Base-by-base conservation (phyloP, 106 monocot species). In the Amphibolis antarctica region DNA sequence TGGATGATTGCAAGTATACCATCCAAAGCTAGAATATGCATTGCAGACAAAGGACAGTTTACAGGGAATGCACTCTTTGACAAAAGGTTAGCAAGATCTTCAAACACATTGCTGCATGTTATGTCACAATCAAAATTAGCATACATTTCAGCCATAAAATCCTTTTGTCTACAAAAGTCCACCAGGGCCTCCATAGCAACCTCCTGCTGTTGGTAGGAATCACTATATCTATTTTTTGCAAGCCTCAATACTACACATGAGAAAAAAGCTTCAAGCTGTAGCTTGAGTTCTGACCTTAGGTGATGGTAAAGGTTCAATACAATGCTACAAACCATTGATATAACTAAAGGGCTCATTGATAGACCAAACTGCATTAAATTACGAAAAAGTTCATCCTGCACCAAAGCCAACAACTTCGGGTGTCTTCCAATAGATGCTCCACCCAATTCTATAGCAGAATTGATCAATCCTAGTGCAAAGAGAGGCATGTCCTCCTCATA, bases 241-340 rank as follows among this genome's bases (percentile, higher is more conserved):
- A 93, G 78, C 73, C 82, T 88, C 50, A 88, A 70, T 24, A 93
- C 83, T 28, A 93, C 88, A 68, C 93, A 88, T 21, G 93, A 83
- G 70, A 93, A 93, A 76, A 93, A 93, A 47, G 93, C 88, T 74
- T 93, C 93, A 25, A 88, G 58, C 62, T 93, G 93, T 53, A 93
- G 71, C 65, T 93, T 93, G 48, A 93, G 72, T 64, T 88, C 80
- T 10, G 72, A 74, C 14, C 83, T 82, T 72, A 93, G 59, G 53
- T 88, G 83, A 46, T 76, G 66, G 64, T 82, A 93, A 48, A 93
- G 88, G 55, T 85, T 93, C 68, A 93, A 69, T 48, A 86, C 88
- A 69, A 93, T 93, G 72, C 79, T 86, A 63, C 85, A 93, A 11
- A 93, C 93, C 71, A 80, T 88, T 1, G 93, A 86, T 4, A 93